phyloP scores from a whole-genome alignment of 768 basidiomycete species.

The Kwoniella mangroviensis region DNA sequence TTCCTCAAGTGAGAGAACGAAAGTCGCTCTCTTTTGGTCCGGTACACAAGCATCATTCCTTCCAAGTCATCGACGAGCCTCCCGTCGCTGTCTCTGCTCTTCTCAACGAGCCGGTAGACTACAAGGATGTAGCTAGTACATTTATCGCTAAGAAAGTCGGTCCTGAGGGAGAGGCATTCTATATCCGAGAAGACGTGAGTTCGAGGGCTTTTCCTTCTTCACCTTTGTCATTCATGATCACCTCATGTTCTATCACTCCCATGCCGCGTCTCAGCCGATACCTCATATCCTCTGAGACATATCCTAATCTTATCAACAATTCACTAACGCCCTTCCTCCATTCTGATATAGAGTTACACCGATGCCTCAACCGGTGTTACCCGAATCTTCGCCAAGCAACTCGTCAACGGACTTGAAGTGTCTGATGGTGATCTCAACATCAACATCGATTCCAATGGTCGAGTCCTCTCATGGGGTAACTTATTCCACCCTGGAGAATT shows the following conservation, averaged over 20 bases:
- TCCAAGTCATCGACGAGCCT: constrained; percentile 39
- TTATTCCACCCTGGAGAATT: constrained; percentile 78
- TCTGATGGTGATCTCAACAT: constrained; percentile 90
- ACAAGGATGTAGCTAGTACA: constrained; percentile 36
- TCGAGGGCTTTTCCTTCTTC: not conserved
- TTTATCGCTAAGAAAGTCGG: constrained; percentile 40
- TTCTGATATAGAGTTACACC: constrained; percentile 65
- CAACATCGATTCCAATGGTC: constrained; percentile 78
- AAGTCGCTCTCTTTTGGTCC: constrained; percentile 94
- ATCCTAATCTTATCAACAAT: not conserved
- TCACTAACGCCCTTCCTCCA: constrained; percentile 8
- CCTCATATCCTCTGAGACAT: not conserved
- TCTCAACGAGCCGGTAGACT: constrained; percentile 28
- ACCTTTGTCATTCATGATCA: not conserved
- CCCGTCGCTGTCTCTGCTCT: not conserved
- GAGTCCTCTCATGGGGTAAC: constrained; percentile 82
- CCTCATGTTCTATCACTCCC: not conserved
- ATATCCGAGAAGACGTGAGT: constrained; percentile 58
- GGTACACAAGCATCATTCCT: constrained; percentile 69
- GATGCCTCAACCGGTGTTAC: constrained; percentile 83
- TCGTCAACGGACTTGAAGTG: constrained; percentile 84
- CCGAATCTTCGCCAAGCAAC: constrained; percentile 84
- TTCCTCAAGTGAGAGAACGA: constrained; percentile 59
- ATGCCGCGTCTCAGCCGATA: not conserved
- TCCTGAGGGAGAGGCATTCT: constrained; percentile 46